Evolutionary conservation across 805 yeast species (phyloP), one percentile per base, ranked within the genome.

Genomic region (Wickerhamiella cacticola): DNA sequence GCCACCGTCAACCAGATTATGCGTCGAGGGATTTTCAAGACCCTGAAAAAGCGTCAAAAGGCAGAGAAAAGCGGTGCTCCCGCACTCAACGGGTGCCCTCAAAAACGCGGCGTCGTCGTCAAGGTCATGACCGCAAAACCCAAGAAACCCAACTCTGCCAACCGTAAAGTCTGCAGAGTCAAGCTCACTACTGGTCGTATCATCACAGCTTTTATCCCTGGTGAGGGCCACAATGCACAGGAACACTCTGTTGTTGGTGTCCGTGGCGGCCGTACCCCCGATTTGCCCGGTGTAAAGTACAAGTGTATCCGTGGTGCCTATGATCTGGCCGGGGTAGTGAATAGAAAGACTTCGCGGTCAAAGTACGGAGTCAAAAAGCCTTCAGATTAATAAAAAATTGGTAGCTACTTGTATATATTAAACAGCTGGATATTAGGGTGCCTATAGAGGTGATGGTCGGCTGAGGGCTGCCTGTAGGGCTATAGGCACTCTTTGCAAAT

Each of bases 221-320:
- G 99, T 48, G 96, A 92, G 63, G 98, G 99, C 18, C 98, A 92
- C 66, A 92, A 92, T 61, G 69, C 94, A 19, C 97, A 92, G 69
- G 99, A 92, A 65, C 99, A 92, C 68, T 84, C 94, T 60, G 94
- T 92, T 45, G 97, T 92, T 1, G 76, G 79, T 46, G 95, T 92
- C 3, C 78, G 98, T 67, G 99, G 99, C n/a, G 99, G 98, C 13
- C 79, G 96, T 73, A 85, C 85, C 46, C 96, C 88, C 63, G 99
- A 92, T 78, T 71, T 89, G 58, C 98, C 98, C 22, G 99, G 99
- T 75, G 96, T 92, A 43, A 88, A 86, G 63, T 92, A 92, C 66
- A 92, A 84, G 67, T 72, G 86, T 56, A 82, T 92, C 18, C 78
- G 99, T 70, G 99, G 98, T 44, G 84, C 87, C 7, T 76, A 80